These are phyloP conservation scores for Ambrosia artemisiifolia DNA, from an alignment of 129 eudicot genomes.

Conservation along the genomic window DNA sequence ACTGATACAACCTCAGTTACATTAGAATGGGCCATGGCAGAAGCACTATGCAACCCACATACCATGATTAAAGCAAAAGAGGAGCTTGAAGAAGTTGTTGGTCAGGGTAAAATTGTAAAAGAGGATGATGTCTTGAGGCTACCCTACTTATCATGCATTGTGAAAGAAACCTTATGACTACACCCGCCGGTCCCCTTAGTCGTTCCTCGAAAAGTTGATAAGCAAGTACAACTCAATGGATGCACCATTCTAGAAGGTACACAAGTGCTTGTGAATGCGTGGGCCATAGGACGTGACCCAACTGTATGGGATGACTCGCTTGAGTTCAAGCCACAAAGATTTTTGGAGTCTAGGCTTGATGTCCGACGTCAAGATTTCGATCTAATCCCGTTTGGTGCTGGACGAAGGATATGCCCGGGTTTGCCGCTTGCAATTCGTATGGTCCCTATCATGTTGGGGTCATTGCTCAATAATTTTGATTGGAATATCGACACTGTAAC, in stretches of 20 bases:
- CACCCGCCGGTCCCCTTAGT: background rate
- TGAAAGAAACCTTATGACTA: background rate
- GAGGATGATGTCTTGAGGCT: background rate
- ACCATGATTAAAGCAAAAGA: background rate
- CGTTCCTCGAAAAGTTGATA: background rate
- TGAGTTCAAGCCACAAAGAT: slow-evolving; percentile 6
- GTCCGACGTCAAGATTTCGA: background rate
- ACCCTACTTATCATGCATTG: background rate
- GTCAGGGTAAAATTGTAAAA: background rate
- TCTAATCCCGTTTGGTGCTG: slow-evolving; percentile 3
- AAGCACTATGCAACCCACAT: background rate
- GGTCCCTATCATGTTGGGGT: background rate
- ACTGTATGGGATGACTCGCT: background rate
- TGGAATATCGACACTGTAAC: background rate
- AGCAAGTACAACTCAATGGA: background rate
- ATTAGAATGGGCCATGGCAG: background rate
- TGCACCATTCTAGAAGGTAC: background rate
- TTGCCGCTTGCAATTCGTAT: background rate
- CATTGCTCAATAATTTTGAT: background rate
- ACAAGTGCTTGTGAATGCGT: slow-evolving; percentile 1
- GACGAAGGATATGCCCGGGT: slow-evolving; percentile 11
- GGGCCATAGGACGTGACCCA: background rate
- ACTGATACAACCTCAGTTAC: background rate
- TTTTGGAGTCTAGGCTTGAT: background rate
- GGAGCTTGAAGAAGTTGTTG: background rate